Evolutionary conservation across 805 yeast genomes (phyloP).

Genomic region (Candida mattraensis): DNA sequence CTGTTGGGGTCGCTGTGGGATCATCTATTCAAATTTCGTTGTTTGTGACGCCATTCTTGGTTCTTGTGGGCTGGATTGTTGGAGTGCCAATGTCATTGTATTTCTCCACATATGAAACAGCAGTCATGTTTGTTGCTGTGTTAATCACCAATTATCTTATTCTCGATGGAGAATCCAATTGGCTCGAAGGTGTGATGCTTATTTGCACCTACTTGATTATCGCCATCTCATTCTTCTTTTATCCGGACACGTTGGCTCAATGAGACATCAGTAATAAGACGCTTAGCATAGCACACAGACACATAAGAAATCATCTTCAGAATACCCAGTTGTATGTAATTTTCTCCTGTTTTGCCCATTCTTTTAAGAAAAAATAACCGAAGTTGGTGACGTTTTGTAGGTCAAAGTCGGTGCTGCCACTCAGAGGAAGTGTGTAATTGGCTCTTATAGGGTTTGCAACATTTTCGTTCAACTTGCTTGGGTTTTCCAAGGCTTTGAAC

Average conservation of each 20-base stretch:
- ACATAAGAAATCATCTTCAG: neutral
- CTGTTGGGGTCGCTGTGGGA: constrained; percentile 96
- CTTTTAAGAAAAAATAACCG: constrained; percentile 22
- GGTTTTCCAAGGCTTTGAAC: constrained; percentile 7
- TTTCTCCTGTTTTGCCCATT: constrained; percentile 17
- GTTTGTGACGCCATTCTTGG: constrained; percentile 94
- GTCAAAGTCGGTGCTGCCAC: constrained; percentile 8
- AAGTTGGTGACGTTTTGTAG: constrained; percentile 22
- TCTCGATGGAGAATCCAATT: constrained; percentile 91
- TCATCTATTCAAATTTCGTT: constrained; percentile 93
- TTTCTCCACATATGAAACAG: constrained; percentile 92
- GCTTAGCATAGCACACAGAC: neutral
- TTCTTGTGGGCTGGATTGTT: constrained; percentile 87
- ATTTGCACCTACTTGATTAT: constrained; percentile 82
- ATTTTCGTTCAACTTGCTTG: constrained; percentile 1
- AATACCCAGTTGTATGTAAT: constrained; percentile 20
- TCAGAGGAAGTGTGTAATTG: constrained; percentile 11
- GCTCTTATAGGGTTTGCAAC: constrained; percentile 6
- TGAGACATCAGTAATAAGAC: constrained; percentile 1
- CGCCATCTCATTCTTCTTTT: constrained; percentile 86
- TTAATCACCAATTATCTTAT: constrained; percentile 84
- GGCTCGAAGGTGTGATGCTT: constrained; percentile 96
- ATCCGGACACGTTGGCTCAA: constrained; percentile 58
- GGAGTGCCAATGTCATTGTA: constrained; percentile 91
- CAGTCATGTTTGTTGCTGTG: constrained; percentile 85